Percentiles rank a stretch among this genome's conserved stretches.
These are phyloP conservation scores for Rhynchosporium secalis DNA, from an alignment of 2,329 filamentous ascomycete species.

Conservation along the genomic window DNA sequence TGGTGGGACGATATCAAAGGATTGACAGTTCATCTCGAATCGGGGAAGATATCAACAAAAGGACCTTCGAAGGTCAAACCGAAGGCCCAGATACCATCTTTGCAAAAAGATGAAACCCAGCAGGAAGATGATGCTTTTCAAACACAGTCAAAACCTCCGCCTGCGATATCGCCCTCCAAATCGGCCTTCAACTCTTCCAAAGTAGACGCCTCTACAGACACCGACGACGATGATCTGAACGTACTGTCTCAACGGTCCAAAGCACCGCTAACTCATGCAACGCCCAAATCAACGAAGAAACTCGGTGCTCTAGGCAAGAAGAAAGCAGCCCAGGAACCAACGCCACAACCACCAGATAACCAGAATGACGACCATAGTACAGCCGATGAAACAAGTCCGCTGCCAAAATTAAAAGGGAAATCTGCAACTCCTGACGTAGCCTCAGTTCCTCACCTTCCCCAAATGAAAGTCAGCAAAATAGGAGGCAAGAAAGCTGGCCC, in stretches of 20 bases:
- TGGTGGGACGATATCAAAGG: conserved; percentile 38
- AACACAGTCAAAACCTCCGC: conserved; percentile 35
- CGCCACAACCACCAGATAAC: neutral
- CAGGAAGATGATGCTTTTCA: conserved; percentile 38
- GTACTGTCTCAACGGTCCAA: conserved; percentile 34
- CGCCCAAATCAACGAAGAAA: conserved; percentile 15
- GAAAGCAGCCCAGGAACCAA: conserved; percentile 5
- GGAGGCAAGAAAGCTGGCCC: conserved; percentile 28
- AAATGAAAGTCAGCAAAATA: conserved; percentile 26
- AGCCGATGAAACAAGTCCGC: conserved; percentile 6
- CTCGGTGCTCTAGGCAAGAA: conserved; percentile 20
- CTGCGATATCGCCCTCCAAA: conserved; percentile 20
- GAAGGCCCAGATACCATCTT: conserved; percentile 1
- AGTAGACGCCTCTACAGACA: conserved; percentile 29
- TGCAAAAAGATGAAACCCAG: conserved; percentile 16
- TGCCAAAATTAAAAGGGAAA: neutral
- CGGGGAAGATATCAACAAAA: conserved; percentile 28
- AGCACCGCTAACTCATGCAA: conserved; percentile 22
- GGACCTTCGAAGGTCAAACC: conserved; percentile 6
- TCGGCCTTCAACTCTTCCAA: neutral
- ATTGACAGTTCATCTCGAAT: conserved; percentile 29
- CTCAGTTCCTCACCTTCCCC: conserved; percentile 9
- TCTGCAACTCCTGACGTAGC: conserved; percentile 1
- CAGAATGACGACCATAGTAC: conserved; percentile 6
- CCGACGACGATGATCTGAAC: conserved; percentile 36